Percentiles rank a stretch among this genome's conserved stretches.
These are phyloP conservation scores for Jackrogersella minutella DNA, from an alignment of 495 filamentous ascomycete genomes.

Conservation along the genomic window DNA sequence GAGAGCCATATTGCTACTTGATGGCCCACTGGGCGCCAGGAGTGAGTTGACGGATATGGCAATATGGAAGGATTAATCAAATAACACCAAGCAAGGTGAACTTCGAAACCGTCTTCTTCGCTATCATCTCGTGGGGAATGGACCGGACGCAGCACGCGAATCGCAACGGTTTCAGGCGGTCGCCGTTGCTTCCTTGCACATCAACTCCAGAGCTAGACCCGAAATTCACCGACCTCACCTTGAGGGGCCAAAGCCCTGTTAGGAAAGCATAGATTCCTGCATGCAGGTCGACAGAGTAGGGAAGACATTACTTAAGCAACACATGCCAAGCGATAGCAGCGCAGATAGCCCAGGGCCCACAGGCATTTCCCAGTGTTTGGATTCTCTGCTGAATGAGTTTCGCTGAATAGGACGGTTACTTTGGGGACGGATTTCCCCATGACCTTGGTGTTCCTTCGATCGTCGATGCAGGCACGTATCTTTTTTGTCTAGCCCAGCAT, in stretches of 20 bases:
- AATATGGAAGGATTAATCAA: slow-evolving; percentile 28
- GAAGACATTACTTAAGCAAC: slow-evolving; percentile 40
- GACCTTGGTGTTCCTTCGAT: slow-evolving; percentile 40
- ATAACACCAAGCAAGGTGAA: slow-evolving; percentile 29
- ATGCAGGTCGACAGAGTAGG: slow-evolving; percentile 43
- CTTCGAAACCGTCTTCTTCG: not conserved
- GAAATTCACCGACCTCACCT: slow-evolving; percentile 40
- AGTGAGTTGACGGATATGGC: slow-evolving; percentile 26
- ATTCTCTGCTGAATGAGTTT: slow-evolving; percentile 26
- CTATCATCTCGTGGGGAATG: slow-evolving; percentile 24
- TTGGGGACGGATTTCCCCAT: slow-evolving; percentile 34
- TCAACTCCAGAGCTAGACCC: slow-evolving; percentile 20
- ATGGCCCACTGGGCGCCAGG: slow-evolving; percentile 34
- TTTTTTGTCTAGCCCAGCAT: slow-evolving; percentile 32
- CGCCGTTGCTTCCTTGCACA: slow-evolving; percentile 15
- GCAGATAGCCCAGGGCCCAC: slow-evolving; percentile 34
- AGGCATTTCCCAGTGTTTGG: slow-evolving; percentile 29
- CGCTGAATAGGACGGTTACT: slow-evolving; percentile 24
- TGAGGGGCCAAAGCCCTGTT: slow-evolving; percentile 24
- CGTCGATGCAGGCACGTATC: slow-evolving; percentile 42
- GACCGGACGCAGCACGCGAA: slow-evolving; percentile 21
- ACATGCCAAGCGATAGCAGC: slow-evolving; percentile 39
- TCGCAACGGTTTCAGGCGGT: slow-evolving; percentile 24
- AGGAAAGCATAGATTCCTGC: slow-evolving; percentile 30
- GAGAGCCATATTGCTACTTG: slow-evolving; percentile 37